Evolutionary conservation across 495 filamentous ascomycete species (phyloP), one percentile per base, ranked within the genome.

Genomic region (Penicillium verhagenii): DNA sequence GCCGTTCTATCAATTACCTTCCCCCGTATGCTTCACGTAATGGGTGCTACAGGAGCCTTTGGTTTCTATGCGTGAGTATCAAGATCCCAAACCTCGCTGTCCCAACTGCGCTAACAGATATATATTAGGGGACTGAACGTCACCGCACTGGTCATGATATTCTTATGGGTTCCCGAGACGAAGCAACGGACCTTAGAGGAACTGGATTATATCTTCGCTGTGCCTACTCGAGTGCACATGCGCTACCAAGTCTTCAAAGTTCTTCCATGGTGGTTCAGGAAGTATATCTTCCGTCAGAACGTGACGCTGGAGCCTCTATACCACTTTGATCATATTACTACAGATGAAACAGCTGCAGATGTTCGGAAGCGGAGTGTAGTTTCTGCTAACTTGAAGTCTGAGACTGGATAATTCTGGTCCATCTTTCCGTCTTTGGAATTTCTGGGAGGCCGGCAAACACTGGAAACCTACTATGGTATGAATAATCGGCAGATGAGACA

Each of bases 121-220:
- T 11, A 6, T 28, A n/a, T n/a, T n/a, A 87, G 86, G 23, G 84
- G 69, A 10, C 76, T 90, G 55, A 92, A 92, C 59, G 65, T 89
- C 14, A 71, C 82, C 24, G 89, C 87, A 9, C 75, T 90, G 18
- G 58, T 84, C 19, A 77, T 88, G 72, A 88, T 91, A 56, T 87
- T 90, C 68, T 73, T 91, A 45, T 90, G 80, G 72, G 77, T 93
- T 6, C 87, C 86, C 10, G 89, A 92, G 70, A 91, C 89, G 0
- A 92, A 91, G 68, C 87, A 89, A 64, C 79, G 82, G 23, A 90
- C 88, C 3, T 80, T 92, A 10, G 89, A 95, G 67, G 90, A 95
- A 66, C 75, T 95, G 33, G 89, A 95, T 69, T 90, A 91, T 61
- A 82, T 95, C 50, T 95, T 91, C 55, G 87, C 83, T 7, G 86